Evolutionary conservation across 305 asterid species (phyloP).

Genomic region (Fraxinus floribunda): DNA sequence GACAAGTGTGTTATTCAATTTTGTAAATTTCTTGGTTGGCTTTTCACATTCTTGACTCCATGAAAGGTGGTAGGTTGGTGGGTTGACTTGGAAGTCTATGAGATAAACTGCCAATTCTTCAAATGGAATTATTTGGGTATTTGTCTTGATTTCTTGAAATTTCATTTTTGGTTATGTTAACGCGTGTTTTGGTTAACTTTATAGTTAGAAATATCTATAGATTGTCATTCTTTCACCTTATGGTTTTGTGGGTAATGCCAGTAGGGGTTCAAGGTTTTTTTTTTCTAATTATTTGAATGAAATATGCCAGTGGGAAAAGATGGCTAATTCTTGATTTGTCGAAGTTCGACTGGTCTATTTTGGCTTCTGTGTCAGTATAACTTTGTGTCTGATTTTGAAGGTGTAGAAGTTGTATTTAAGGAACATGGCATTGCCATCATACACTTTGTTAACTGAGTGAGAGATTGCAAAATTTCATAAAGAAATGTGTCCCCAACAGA

Average conservation of each 20-base stretch:
- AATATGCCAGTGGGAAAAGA: constrained; percentile 7
- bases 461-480: background rate
- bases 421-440: background rate
- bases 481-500: background rate
- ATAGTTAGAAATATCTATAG: constrained; percentile 13
- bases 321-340: constrained; percentile 10
- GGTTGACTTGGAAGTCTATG: constrained; percentile 60
- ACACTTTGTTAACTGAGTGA: constrained; percentile 1
- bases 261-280: constrained; percentile 28
- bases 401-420: constrained; percentile 5
- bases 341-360: constrained; percentile 10
- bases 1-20: constrained; percentile 21
- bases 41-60: constrained; percentile 37
- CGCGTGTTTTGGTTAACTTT: constrained; percentile 27
- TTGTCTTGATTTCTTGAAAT: constrained; percentile 34
- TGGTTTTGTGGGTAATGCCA: constrained; percentile 20
- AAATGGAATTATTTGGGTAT: constrained; percentile 33
- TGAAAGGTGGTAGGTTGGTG: constrained; percentile 89
- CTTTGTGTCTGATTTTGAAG: background rate
- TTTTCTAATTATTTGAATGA: constrained; percentile 28
- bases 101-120: constrained; percentile 25
- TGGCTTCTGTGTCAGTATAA: background rate
- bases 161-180: constrained; percentile 23
- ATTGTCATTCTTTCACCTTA: constrained; percentile 27
- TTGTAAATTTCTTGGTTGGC: constrained; percentile 22